Evolutionary conservation across 805 yeast species (phyloP), one percentile per base, ranked within the genome.

Genomic region (Myxozyma lipomycoides): DNA sequence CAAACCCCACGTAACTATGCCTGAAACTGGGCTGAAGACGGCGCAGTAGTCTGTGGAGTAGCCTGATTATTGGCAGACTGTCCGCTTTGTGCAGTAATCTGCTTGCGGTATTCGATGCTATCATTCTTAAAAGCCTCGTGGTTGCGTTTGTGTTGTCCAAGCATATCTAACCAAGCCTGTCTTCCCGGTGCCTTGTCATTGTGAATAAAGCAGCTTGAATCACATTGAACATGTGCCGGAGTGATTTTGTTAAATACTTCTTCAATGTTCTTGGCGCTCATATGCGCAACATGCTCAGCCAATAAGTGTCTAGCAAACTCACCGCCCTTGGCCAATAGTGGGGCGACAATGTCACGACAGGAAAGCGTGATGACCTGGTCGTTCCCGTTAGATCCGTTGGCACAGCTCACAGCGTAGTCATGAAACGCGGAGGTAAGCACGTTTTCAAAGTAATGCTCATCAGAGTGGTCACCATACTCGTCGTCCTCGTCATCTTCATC

Each of bases 71-170:
- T 21, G 22, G 19, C 19, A 36, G 22, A 12, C 25, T 45, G 53
- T 34, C 36, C n/a, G n/a, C n/a, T n/a, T n/a, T n/a, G n/a, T n/a
- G n/a, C n/a, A n/a, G n/a, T n/a, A n/a, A n/a, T 49, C 36, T 40
- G 45, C 40, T 48, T 43, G 23, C 36, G 45, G 23, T 40, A 50
- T 24, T 45, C 51, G 21, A 26, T 48, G 19, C 51, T 46, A 23
- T 50, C 54, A 21, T 39, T 32, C 38, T 47, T 51, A 41, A 51
- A 21, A 32, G 46, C 45, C n/a, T n/a, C n/a, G n/a, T n/a, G n/a
- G n/a, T n/a, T n/a, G 9, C 51, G 51, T 22, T 47, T 48, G 34
- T 46, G 50, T 40, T 46, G 48, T 12, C 46, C 55, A 7, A 51
- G 19, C n/a, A 43, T 40, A 23, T 45, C 44, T 15, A 51, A 34